Percentiles rank a stretch among this genome's conserved stretches.
Evolutionary conservation across 1,284 basidiomycete genomes (phyloP).

Genomic region (Agroathelia rolfsii): DNA sequence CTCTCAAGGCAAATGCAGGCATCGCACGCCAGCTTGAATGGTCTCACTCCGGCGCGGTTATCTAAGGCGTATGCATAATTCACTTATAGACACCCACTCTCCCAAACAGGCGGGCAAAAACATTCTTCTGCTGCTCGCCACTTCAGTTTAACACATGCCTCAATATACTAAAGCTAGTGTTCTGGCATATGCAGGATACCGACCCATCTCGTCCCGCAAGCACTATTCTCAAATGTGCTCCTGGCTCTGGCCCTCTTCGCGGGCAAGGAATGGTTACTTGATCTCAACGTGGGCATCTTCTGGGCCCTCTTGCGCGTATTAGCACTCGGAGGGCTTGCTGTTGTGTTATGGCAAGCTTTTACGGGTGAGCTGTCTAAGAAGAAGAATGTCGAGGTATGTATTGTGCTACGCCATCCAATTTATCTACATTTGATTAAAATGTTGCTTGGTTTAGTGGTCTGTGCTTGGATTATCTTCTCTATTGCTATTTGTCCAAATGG

Average conservation of each 20-base stretch:
- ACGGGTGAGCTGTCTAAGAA: conserved; percentile 42
- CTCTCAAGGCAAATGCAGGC: too few relatives aligned
- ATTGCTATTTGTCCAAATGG: conserved; percentile 57
- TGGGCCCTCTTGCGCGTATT: conserved; percentile 65
- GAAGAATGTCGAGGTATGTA: conserved; percentile 48
- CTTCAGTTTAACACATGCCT: too few relatives aligned
- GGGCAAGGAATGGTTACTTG: conserved; percentile 54
- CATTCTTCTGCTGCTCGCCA: too few relatives aligned
- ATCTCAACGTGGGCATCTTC: conserved; percentile 56
- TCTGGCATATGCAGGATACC: conserved; percentile 32
- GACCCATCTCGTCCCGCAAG: conserved; percentile 39
- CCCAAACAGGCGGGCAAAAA: too few relatives aligned
- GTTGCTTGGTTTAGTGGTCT: conserved; percentile 49
- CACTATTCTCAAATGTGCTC: conserved; percentile 48
- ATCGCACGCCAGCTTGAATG: too few relatives aligned
- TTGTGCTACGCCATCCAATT: too few relatives aligned
- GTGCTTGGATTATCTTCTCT: conserved; percentile 56
- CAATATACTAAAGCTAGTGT: too few relatives aligned
- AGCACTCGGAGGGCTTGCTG: conserved; percentile 51
- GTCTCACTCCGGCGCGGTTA: too few relatives aligned
- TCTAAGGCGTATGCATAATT: too few relatives aligned
- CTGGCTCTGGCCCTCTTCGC: conserved; percentile 54
- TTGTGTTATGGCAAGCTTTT: conserved; percentile 44
- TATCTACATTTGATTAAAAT: too few relatives aligned
- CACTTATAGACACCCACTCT: too few relatives aligned